These are phyloP conservation scores for grape (Vitis vinifera) DNA, from an alignment of 164 flowering plant genomes.

Conservation along the genomic window ASM3070453v1 NC_081817.1:15369501-15370000, in stretches of 20 bases:
- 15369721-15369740: slow-evolving; percentile 33
- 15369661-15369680: slow-evolving; percentile 58
- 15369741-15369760: slow-evolving; percentile 11
- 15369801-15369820: slow-evolving; percentile 1
- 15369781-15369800: slow-evolving; percentile 16
- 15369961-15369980: neutral
- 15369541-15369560: too few species aligned
- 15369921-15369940: slow-evolving; percentile 49
- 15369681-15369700: slow-evolving; percentile 50
- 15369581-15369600: neutral
- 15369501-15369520: too few species aligned
- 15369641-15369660: slow-evolving; percentile 77
- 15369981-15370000: neutral
- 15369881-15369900: slow-evolving; percentile 42
- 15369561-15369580: too few species aligned
- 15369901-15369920: slow-evolving; percentile 39
- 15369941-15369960: slow-evolving; percentile 14
- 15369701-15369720: slow-evolving; percentile 54
- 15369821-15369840: slow-evolving; percentile 21
- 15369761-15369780: slow-evolving; percentile 6
- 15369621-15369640: slow-evolving; percentile 52
- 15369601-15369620: neutral
- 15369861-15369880: slow-evolving; percentile 64
- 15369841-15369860: slow-evolving; percentile 40
- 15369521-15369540: too few species aligned